Evolutionary conservation across 1,139 yeast species (phyloP), one percentile per base, ranked within the genome.

Genomic region (Taphrina pruni): DNA sequence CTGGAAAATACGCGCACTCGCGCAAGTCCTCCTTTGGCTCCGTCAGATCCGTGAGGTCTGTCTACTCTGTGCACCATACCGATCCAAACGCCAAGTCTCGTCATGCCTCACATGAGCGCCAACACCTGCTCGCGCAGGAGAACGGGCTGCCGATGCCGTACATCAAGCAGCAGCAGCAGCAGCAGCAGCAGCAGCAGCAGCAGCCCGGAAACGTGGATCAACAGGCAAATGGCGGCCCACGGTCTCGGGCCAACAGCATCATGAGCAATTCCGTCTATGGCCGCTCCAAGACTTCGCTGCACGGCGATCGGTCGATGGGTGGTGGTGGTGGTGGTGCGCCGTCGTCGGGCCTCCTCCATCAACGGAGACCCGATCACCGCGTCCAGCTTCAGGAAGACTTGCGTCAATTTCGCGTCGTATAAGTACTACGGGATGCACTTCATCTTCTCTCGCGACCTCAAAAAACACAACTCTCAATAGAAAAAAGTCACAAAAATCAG

Each of bases 121-220:
- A 45, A 21, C 20, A 58, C n/a, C 20, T 58, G 54, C 54, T 58
- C 14, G 43, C 62, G 20, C 62, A 58, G 43, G 62, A 58, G 43
- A 43, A 45, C 26, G 62, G 62, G 14, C 43, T 58, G 12, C 41
- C 62, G 4, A 58, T 45, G 62, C 54, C 62, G 20, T 58, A 58
- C 54, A n/a, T 58, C 17, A 43, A 32, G 54, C 32, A 26, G 32
- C 32, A 26, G 32, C 32, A 26, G 32, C 32, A 26, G 32, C 32
- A 2, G 32, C 54, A 2, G 32, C 54, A 32, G 54, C 32, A 26
- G 32, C 32, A 26, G 32, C 32, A 26, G 32, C 32, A 26, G 32
- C 32, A 2, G 1, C 54, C 62, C 32, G 62, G 43, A 7, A 20
- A 12, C 14, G 14, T 6, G 17, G 52, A 43, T 4, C 26, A 17